Evolutionary conservation across 805 yeast species (phyloP), one percentile per base, ranked within the genome.

Genomic region (Nakazawaea laoshanensis): DNA sequence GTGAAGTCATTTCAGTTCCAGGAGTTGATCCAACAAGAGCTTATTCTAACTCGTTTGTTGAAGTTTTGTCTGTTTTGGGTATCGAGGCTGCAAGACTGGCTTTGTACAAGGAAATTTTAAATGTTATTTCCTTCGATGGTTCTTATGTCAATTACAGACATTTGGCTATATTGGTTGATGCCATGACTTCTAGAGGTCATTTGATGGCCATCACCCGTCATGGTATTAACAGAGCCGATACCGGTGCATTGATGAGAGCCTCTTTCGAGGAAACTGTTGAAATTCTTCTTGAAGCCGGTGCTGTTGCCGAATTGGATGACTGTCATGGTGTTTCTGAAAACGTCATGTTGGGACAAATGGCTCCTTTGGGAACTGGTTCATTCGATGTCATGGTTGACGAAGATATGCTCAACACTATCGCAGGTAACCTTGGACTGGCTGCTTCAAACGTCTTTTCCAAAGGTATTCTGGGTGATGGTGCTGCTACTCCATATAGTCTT

Each of bases 241-340:
- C 99, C 19, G 99, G 99, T 62, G 98, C 98, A 2, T 70, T 92
- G 53, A 92, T 92, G 99, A 77, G 99, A 62, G 92, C 96, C 67
- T 89, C 98, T 27, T 92, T 92, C 66, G 99, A 92, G 63, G 99
- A 92, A 60, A 92, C 99, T 6, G 99, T 92, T 26, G 99, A 92
- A 63, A 92, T 92, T 50, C 64, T 92, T 55, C 74, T 92, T 48
- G 98, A 92, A 52, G 99, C 99, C 13, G 98, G 96, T 57, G 95
- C 97, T 4, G 76, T 94, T 27, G 98, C 97, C 13, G 99, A 92
- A 54, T 65, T 92, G 37, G 99, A 92, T 62, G 96, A 92, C 46
- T 92, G 99, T 61, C 84, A 87, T 45, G 99, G 99, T 69, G 95
- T 92, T 40, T 92, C 98, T 24, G 96, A 92, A 58, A 92, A 92